Base-by-base conservation (phyloP, 305 asterid species). In the Caryopteris hybrid region DNA sequence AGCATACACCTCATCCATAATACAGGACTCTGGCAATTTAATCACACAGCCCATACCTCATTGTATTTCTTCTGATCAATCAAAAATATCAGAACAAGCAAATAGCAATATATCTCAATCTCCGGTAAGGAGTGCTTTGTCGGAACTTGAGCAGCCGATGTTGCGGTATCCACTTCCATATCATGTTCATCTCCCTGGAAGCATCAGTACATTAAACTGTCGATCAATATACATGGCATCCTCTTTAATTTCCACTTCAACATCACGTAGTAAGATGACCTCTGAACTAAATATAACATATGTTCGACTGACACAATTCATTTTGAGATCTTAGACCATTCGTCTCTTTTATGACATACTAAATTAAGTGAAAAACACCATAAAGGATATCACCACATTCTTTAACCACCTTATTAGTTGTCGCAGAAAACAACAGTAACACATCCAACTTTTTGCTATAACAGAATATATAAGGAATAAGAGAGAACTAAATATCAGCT, bases 101-200 rank as follows among this genome's bases (percentile, higher is more conserved):
- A 79, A 82, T 89, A 91, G 83, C 96, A 80, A 79, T 75, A 91
- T 53, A 91, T 85, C 86, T 91, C 97, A 71, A 89, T 78, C 81
- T 91, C 99, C 8, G 96, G 96, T 73, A 90, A 69, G 72, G 87
- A 66, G 78, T 88, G 86, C 77, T 88, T 88, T 50, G 77, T 78
- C 59, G 89, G 80, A 51, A 83, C 47, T 64, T 77, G 96, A 43
- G 86, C 50, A 43, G 78, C 89, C 64, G 95, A 87, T 53, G 90
- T 60, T 50, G 87, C 95, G 4, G 85, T 82, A 78, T 88, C 99
- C 62, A 87, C 86, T 77, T 82, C 95, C 96, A 91, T 86, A 66
- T 86, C 95, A 48, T 81, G 87, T 38, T 82, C 95, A 50, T 81
- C 92, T 42, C 79, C 96, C 99, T 91, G 73, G 58, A 76, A 50